A percentile compares a stretch with the other conserved stretches of the same genome.
phyloP scores from a whole-genome alignment of 1,284 basidiomycete species.

The Malassezia japonica region DNA sequence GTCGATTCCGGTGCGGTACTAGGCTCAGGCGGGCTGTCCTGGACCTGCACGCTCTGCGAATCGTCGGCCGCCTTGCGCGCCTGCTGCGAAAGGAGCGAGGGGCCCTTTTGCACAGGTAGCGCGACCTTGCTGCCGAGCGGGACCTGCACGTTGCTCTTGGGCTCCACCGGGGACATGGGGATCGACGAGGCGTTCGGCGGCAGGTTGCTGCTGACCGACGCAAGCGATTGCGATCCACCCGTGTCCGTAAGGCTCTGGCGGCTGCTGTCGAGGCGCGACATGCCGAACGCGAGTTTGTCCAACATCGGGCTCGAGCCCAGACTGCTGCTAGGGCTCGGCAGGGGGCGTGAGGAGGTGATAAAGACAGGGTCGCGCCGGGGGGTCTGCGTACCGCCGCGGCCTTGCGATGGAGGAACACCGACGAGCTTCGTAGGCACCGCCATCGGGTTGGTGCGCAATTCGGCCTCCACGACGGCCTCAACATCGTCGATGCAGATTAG shows the following conservation, averaged over 20 bases:
- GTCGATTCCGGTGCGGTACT: no score
- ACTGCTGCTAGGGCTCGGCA: slow-evolving; percentile 67
- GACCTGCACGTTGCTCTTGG: not conserved
- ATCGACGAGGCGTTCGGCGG: slow-evolving; percentile 8
- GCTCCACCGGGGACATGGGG: not conserved
- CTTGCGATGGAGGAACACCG: slow-evolving; percentile 88
- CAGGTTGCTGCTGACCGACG: not conserved
- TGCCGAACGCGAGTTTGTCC: slow-evolving; percentile 83
- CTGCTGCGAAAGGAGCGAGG: slow-evolving; percentile 72
- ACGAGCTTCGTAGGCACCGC: slow-evolving; percentile 69
- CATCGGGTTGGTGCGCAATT: slow-evolving; percentile 59
- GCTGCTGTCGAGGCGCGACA: slow-evolving; percentile 58
- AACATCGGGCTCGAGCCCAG: slow-evolving; percentile 68
- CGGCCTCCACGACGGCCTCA: slow-evolving; percentile 79
- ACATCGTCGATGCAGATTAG: slow-evolving; percentile 95
- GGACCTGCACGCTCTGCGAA: not conserved
- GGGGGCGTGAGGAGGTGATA: slow-evolving; percentile 86
- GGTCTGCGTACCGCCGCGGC: slow-evolving; percentile 92
- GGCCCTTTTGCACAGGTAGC: slow-evolving; percentile 54
- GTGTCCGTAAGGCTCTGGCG: not conserved
- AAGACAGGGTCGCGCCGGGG: slow-evolving; percentile 76
- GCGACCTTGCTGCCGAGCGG: slow-evolving; percentile 55
- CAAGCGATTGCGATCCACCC: not conserved
- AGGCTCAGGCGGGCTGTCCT: not conserved
- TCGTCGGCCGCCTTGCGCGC: slow-evolving; percentile 47